Conservation (phyloP, 345 rosid genomes). For the Conringia planisiliqua region DNA sequence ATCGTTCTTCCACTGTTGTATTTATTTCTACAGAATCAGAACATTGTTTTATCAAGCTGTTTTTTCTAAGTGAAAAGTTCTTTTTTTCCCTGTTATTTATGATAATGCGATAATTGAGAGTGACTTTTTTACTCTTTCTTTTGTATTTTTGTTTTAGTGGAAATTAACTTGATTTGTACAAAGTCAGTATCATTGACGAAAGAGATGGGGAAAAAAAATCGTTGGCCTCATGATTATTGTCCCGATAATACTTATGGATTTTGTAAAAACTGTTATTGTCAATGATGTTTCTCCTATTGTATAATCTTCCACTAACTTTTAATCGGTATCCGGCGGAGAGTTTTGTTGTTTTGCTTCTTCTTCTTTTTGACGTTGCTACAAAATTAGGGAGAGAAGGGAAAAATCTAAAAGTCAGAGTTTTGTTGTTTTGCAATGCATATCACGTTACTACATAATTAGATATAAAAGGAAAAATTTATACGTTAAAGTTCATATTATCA, state of each 20-base stretch:
- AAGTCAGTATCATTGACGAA: slow-evolving; percentile 34
- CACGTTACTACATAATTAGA: not conserved
- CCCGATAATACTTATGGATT: not conserved
- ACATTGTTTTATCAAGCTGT: not conserved
- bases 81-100: not conserved
- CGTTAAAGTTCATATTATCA: not conserved
- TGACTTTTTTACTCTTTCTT: not conserved
- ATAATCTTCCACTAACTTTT: slow-evolving; percentile 5
- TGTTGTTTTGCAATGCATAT: not conserved
- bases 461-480: not conserved
- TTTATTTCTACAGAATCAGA: not conserved
- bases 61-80: not conserved
- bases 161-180: slow-evolving; percentile 10
- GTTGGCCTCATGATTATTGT: slow-evolving; percentile 5
- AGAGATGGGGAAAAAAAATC: not conserved
- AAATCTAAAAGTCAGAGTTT: not conserved
- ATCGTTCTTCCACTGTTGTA: slow-evolving; percentile 11
- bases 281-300: not conserved
- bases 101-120: slow-evolving; percentile 4
- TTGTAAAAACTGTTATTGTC: not conserved
- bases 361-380: not conserved
- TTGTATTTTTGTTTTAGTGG: not conserved
- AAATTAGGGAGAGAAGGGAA: not conserved
- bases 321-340: not conserved
- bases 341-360: slow-evolving; percentile 15